Conservation (phyloP, 306 rosid species). For the Hippophae rhamnoides region DNA sequence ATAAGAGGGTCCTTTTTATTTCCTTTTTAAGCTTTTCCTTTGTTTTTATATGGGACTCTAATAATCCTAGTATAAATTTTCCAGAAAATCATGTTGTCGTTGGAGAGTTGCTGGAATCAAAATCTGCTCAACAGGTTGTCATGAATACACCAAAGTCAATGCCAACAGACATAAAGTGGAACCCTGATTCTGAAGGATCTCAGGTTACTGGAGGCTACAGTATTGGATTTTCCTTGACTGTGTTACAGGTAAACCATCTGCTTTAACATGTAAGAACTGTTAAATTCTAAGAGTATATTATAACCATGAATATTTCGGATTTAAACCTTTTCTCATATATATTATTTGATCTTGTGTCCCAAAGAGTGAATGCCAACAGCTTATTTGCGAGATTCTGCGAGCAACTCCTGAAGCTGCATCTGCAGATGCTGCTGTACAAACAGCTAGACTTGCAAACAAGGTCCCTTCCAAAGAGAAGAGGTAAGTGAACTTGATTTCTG, state of each 20-base stretch:
- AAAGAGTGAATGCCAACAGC: conserved; percentile 99
- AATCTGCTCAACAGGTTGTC: conserved; percentile 55
- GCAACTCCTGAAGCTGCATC: conserved; percentile 99
- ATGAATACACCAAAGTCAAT: conserved; percentile 67
- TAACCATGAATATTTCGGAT: conserved; percentile 10
- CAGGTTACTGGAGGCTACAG: conserved; percentile 96
- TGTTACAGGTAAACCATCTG: conserved; percentile 61
- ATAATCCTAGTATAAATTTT: conserved; percentile 17
- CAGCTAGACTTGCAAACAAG: conserved; percentile 95
- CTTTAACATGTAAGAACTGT: conserved; percentile 6
- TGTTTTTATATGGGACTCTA: conserved; percentile 14
- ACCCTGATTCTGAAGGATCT: conserved; percentile 78
- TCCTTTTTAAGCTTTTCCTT: conserved; percentile 1
- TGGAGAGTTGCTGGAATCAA: conserved; percentile 86
- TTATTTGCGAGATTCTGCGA: conserved; percentile 93
- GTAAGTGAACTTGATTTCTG: conserved; percentile 40
- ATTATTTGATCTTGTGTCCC: conserved; percentile 16
- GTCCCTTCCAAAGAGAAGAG: conserved; percentile 82
- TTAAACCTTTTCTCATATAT: conserved; percentile 12
- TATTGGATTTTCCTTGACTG: conserved; percentile 88
- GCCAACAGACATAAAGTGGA: conserved; percentile 56
- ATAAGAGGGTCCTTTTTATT: not conserved
- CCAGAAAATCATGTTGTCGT: conserved; percentile 91
- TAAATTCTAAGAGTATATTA: conserved; percentile 3
- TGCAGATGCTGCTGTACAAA: conserved; percentile 97